Base-by-base conservation (phyloP, 495 filamentous ascomycete species). In the Cairneyella variabilis region DNA sequence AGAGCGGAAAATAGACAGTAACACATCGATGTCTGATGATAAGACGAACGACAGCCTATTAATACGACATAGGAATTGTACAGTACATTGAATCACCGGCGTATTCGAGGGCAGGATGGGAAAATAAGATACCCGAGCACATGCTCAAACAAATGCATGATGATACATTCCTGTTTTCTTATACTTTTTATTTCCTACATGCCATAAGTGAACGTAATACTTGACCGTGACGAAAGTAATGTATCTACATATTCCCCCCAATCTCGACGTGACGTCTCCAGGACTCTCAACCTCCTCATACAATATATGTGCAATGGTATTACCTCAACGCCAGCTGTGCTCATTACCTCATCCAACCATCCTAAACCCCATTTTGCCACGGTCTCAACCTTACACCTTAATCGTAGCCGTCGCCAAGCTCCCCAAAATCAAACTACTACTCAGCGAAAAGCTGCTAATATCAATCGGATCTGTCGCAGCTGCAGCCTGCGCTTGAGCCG, bases 391-490 rank as follows among this genome's bases (percentile, higher is more conserved):
- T 58, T 27, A 56, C 18, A 42, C 42, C 27, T 45, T 41, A 14
- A 50, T 41, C 6, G 51, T 59, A 40, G 53, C 28, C 9, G 44
- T 41, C 26, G 56, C 62, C 20, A 65, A 34, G 46, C 28, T 62
- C n/a, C 69, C 69, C 9, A 72, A 59, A 14, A 61, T 51, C 21
- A 72, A 41, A 17, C 55, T 58, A 12, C 60, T 69, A 21, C 49
- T 56, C 0, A 72, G 58, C 22, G 59, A 34, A 21, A 71, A 47
- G 0, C 62, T 64, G 53, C 40, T 62, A 34, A 72, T 60, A 37
- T 72, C 45, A 22, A 72, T 59, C 12, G 58, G 49, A 39, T 57
- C 57, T 12, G 27, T 6, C 8, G 42, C 22, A 10, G 41, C 7
- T 32, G 51, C 12, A n/a, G 40, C 9, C 20, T 48, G 36, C 8